These are phyloP conservation scores for Vaccinium corymbosum DNA, from an alignment of 148 eudicot genomes.

Conservation along the genomic window DNA sequence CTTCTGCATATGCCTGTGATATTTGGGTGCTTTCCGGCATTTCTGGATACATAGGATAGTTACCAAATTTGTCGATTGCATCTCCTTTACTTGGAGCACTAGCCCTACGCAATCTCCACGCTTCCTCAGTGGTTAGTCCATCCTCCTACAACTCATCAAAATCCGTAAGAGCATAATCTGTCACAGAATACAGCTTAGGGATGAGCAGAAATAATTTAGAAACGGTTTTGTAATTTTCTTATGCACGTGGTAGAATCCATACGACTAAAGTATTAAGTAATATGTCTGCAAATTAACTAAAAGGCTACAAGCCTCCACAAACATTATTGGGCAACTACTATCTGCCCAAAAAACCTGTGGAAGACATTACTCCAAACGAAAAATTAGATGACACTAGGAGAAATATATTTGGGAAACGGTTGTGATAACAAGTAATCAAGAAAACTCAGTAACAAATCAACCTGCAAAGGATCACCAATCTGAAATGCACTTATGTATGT, in stretches of 20 bases:
- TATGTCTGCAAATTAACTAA: neutral
- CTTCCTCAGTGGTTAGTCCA: constrained; percentile 16
- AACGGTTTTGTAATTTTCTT: neutral
- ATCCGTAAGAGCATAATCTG: constrained; percentile 13
- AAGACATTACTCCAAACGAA: neutral
- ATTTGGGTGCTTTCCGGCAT: constrained; percentile 13
- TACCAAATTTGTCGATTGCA: constrained; percentile 16
- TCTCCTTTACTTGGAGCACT: constrained; percentile 16
- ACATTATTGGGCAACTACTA: neutral
- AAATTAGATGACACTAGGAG: neutral
- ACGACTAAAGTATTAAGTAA: neutral
- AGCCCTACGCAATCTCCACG: constrained; percentile 8
- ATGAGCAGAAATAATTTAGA: neutral
- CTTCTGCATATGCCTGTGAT: constrained; percentile 8
- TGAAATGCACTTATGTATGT: neutral
- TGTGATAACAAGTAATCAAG: neutral
- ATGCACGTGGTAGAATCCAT: neutral
- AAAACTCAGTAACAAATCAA: neutral
- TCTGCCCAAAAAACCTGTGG: neutral
- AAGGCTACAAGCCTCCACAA: neutral
- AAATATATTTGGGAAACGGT: neutral
- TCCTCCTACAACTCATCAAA: constrained; percentile 25
- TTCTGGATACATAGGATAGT: constrained; percentile 7
- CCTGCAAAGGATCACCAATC: neutral
- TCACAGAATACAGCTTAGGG: neutral